Percentiles rank a stretch among this genome's conserved stretches.
Conservation (phyloP, 2,329 filamentous ascomycete genomes). For the Aspergillus japonicus region DNA sequence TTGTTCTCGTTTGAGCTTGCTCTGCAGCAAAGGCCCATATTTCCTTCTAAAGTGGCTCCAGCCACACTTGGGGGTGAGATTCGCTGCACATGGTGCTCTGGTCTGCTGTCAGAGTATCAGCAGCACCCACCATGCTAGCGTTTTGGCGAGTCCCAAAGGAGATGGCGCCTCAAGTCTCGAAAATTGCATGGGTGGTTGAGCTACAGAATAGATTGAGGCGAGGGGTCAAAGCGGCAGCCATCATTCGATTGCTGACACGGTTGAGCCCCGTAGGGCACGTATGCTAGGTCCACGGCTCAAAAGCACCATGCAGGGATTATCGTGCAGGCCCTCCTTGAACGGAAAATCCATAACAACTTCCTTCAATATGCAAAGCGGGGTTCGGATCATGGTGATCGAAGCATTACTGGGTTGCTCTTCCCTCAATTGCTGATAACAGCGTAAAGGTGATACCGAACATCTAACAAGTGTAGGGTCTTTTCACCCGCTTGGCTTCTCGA, state of each 20-base stretch:
- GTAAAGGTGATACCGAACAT: background rate
- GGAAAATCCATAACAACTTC: background rate
- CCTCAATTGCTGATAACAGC: background rate
- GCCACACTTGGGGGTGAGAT: background rate
- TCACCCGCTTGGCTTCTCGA: too few species aligned
- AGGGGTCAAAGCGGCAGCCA: constrained; percentile 4
- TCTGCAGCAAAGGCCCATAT: background rate
- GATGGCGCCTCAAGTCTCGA: background rate
- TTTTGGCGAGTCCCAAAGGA: background rate
- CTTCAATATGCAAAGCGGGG: background rate
- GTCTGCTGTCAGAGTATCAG: too few species aligned
- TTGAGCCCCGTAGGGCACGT: background rate
- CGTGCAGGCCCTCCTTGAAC: background rate
- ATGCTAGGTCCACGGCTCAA: background rate
- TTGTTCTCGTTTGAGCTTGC: background rate
- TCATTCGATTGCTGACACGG: background rate
- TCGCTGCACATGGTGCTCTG: background rate
- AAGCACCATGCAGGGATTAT: constrained; percentile 1
- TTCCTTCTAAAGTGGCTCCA: background rate
- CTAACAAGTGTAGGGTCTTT: too few species aligned
- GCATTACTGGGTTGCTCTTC: background rate
- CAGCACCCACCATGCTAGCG: too few species aligned
- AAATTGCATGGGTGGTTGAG: background rate
- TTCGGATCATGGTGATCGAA: background rate
- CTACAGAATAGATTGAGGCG: background rate